phyloP scores from a whole-genome alignment of 1,284 basidiomycete species.

The Trichosporon sp. region DNA sequence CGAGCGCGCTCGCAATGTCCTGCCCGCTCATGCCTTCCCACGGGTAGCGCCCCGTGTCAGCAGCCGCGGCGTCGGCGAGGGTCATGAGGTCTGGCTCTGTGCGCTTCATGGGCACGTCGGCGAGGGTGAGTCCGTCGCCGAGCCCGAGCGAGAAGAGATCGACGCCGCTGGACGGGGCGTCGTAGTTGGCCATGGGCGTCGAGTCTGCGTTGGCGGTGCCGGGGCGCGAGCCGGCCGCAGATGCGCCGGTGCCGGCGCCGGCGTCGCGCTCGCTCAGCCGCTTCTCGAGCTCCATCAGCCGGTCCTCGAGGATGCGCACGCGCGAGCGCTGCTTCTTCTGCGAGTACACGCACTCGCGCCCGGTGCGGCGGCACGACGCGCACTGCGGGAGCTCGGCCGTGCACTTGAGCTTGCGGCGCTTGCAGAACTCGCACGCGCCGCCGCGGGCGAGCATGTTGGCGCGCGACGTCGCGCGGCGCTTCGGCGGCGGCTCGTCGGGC shows the following conservation, averaged over 20 bases:
- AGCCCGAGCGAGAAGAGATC: slow-evolving; percentile 11
- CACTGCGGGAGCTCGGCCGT: slow-evolving; percentile 44
- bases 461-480: slow-evolving; percentile 40
- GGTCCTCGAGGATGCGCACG: slow-evolving; percentile 44
- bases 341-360: slow-evolving; percentile 43
- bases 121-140: slow-evolving; percentile 6
- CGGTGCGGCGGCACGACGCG: slow-evolving; percentile 35
- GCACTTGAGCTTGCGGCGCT: slow-evolving; percentile 48
- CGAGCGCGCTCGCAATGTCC: slow-evolving; percentile 29
- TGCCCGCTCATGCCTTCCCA: slow-evolving; percentile 35
- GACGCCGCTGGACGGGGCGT: slow-evolving; percentile 10
- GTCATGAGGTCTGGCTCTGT: slow-evolving; percentile 46
- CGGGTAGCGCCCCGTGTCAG: slow-evolving; percentile 21
- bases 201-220: not conserved
- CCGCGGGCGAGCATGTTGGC: slow-evolving; percentile 46
- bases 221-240: not conserved
- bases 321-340: slow-evolving; percentile 46
- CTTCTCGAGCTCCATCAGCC: slow-evolving; percentile 42
- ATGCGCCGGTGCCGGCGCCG: not conserved
- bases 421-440: slow-evolving; percentile 50
- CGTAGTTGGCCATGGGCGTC: not conserved
- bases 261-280: slow-evolving; percentile 13
- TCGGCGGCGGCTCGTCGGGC: slow-evolving; percentile 11
- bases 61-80: slow-evolving; percentile 46
- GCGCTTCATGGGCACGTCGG: slow-evolving; percentile 11